Evolutionary conservation across 768 basidiomycete species (phyloP).

Genomic region (Xerocomellus intermedius): DNA sequence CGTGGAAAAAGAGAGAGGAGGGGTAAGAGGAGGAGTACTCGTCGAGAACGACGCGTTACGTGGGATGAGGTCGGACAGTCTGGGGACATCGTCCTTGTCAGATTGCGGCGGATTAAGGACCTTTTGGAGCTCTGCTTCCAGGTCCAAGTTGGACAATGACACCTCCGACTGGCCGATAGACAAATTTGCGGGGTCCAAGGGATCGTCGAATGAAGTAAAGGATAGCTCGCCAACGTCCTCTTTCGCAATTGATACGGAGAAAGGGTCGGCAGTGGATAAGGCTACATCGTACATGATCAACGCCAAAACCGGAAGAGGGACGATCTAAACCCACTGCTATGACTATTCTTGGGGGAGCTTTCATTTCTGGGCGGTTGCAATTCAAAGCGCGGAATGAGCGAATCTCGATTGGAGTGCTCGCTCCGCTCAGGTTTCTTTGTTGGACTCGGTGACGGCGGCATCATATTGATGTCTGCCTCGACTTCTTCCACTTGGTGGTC

Average conservation of each 20-base stretch:
- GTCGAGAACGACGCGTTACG: constrained; percentile 22
- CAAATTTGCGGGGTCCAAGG: constrained; percentile 31
- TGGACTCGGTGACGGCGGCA: constrained; percentile 52
- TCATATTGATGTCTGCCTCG: constrained; percentile 42
- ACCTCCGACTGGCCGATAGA: constrained; percentile 39
- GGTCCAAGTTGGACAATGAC: constrained; percentile 33
- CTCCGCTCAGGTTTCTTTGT: constrained; percentile 26
- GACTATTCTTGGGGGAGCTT: constrained; percentile 22
- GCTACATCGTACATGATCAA: constrained; percentile 11
- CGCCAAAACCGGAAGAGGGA: neutral
- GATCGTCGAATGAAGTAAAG: constrained; percentile 31
- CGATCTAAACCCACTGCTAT: constrained; percentile 13
- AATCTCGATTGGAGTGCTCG: constrained; percentile 27
- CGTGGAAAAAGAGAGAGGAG: constrained; percentile 19
- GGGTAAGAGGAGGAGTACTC: constrained; percentile 27
- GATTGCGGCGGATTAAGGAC: constrained; percentile 16
- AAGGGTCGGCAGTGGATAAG: constrained; percentile 19
- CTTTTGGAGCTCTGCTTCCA: constrained; percentile 30
- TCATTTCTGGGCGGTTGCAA: constrained; percentile 16
- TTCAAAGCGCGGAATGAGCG: constrained; percentile 37
- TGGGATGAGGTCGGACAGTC: constrained; percentile 28
- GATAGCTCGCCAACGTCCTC: constrained; percentile 28
- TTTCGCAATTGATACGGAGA: constrained; percentile 18
- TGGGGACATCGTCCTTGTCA: constrained; percentile 14
- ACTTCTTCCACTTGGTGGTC: constrained; percentile 29